Evolutionary conservation across 768 basidiomycete genomes (phyloP).

Genomic region (Kwoniella bestiolae): DNA sequence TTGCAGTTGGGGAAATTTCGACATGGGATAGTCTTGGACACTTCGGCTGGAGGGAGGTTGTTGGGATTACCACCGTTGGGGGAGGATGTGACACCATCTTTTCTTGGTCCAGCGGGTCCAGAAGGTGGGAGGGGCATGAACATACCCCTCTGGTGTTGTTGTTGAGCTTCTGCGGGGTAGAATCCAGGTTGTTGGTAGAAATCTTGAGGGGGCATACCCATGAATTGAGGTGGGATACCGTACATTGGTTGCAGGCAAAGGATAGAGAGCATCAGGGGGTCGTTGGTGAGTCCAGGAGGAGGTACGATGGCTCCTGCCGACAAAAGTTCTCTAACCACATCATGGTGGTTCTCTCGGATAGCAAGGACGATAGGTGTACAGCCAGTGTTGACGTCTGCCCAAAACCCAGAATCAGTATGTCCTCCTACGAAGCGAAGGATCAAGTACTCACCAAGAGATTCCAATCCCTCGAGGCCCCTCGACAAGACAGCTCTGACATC

Average conservation of each 20-base stretch:
- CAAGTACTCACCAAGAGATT: conserved; percentile 49
- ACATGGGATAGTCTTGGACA: conserved; percentile 57
- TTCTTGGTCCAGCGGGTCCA: conserved; percentile 14
- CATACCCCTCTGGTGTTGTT: conserved; percentile 16
- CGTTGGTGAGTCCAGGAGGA: conserved; percentile 52
- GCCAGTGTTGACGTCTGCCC: conserved; percentile 47
- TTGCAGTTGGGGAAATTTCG: conserved; percentile 59
- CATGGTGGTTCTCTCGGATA: conserved; percentile 51
- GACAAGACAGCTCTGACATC: conserved; percentile 49
- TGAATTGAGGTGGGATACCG: conserved; percentile 46
- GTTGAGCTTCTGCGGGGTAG: conserved; percentile 21
- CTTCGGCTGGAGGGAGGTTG: conserved; percentile 57
- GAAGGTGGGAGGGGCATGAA: conserved; percentile 34
- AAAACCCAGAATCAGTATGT: not conserved
- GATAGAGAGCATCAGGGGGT: conserved; percentile 50
- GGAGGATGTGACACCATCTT: conserved; percentile 29
- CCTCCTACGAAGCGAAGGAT: not conserved
- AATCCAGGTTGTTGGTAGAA: conserved; percentile 42
- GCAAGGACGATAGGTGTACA: conserved; percentile 56
- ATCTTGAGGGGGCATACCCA: conserved; percentile 33
- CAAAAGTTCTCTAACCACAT: conserved; percentile 53
- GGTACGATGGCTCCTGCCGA: conserved; percentile 55
- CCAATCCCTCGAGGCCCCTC: conserved; percentile 45
- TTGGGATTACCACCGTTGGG: conserved; percentile 32
- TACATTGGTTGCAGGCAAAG: conserved; percentile 52